Evolutionary conservation across 108 stramenopile species (phyloP), one percentile per base, ranked within the genome.

Genomic region (Pseudonitzschia multistriata): DNA sequence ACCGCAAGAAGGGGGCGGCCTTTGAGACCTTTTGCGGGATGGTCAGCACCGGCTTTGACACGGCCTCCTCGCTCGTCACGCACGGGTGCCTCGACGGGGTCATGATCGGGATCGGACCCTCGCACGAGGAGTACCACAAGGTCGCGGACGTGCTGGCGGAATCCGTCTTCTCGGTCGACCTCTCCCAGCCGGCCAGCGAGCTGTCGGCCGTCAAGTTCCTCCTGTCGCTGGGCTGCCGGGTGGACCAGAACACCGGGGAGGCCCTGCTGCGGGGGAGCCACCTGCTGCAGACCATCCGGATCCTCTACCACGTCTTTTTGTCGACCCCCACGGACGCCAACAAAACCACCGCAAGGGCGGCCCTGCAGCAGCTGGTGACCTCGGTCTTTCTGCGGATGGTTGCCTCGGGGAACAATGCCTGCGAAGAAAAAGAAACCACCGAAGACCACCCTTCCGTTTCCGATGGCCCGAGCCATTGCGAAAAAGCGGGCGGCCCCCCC

Each of bases 281-380:
- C 67, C 72, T 99, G 39, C 87, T 98, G 36, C 90, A 90, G 62
- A 83, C 97, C 31, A 90, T 99, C 67, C 87, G 97, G 33, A 82
- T 96, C 3, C 80, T 94, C 60, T 98, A 96, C 79, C 96, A 97
- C 64, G 84, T 98, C 29, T 97, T 94, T 70, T 73, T 98, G 28
- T 87, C 88, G 53, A 96, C 96, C 5, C 84, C 72, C 31, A 83
- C 82, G 36, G 64, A 77, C 19, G 83, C 96, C 55, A 98, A 96
- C 81, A 89, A 92, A 69, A 97, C 92, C 25, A 98, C 97, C 0
- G 99, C 99, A 47, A 81, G 95, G 73, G 99, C 97, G 29, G 82
- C 94, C 15, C 78, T 99, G 47, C 94, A 94, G 73, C 99, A 99
- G 71, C 81, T 98, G 71, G 83, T 96, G 3, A 84, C 83, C 25